A percentile compares a stretch with the other conserved stretches of the same genome.
Conservation (phyloP, 805 yeast species). For the Metschnikowia kofuensis region DNA sequence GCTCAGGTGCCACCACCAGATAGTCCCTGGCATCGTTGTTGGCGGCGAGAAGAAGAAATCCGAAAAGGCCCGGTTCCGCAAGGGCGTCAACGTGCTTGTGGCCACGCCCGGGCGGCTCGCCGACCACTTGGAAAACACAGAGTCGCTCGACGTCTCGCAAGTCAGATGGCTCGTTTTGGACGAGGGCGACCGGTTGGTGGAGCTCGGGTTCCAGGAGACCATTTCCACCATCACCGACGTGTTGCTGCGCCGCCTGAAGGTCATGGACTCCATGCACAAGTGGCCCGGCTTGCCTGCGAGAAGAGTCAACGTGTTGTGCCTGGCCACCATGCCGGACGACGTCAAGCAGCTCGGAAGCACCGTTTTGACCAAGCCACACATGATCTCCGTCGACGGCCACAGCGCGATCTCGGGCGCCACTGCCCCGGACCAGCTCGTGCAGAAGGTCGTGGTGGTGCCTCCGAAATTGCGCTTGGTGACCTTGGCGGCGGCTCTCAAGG, state of each 20-base stretch:
- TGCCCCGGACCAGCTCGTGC: conserved; percentile 90
- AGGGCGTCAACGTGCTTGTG: conserved; percentile 93
- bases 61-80: conserved; percentile 92
- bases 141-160: conserved; percentile 65
- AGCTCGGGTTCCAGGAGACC: conserved; percentile 94
- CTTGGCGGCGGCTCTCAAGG: conserved; percentile 61
- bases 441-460: conserved; percentile 80
- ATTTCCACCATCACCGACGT: conserved; percentile 68
- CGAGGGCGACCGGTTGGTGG: conserved; percentile 96
- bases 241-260: conserved; percentile 46
- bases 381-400: conserved; percentile 47
- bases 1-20: conserved; percentile 72
- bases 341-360: conserved; percentile 80
- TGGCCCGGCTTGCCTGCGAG: conserved; percentile 63
- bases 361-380: conserved; percentile 68
- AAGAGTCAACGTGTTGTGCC: conserved; percentile 80
- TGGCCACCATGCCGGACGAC: conserved; percentile 86
- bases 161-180: conserved; percentile 88
- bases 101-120: conserved; percentile 97
- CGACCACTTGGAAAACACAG: conserved; percentile 91
- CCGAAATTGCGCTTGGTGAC: conserved; percentile 88
- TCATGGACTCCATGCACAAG: conserved; percentile 31
- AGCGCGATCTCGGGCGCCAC: conserved; percentile 22
- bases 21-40: conserved; percentile 93
- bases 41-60: conserved; percentile 98